phyloP scores from a whole-genome alignment of 2,329 filamentous ascomycete species.

The Cercospora sp. region DNA sequence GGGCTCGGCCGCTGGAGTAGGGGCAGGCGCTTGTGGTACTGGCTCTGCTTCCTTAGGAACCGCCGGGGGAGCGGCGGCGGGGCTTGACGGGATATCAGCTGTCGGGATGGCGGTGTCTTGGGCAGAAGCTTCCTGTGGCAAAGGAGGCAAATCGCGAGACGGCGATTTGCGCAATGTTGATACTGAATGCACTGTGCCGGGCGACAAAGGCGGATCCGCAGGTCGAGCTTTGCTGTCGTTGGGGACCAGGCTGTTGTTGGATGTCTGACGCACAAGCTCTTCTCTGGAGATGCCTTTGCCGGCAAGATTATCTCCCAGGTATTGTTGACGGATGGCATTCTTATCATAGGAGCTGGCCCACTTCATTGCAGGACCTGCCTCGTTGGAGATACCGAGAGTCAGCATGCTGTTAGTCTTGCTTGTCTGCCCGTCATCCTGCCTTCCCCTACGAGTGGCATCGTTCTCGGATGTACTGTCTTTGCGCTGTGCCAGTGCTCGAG shows the following conservation, averaged over 20 bases:
- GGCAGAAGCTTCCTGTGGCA: slow-evolving; percentile 7
- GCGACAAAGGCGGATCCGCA: slow-evolving; percentile 9
- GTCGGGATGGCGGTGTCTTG: not conserved
- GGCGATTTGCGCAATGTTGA: slow-evolving; percentile 13
- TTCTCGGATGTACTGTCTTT: slow-evolving; percentile 52
- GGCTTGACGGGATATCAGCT: not conserved
- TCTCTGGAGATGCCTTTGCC: slow-evolving; percentile 49
- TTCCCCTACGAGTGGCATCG: slow-evolving; percentile 54
- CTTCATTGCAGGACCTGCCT: slow-evolving; percentile 91
- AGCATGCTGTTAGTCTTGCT: slow-evolving; percentile 85
- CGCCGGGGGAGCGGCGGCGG: slow-evolving; percentile 14
- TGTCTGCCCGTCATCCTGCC: slow-evolving; percentile 54
- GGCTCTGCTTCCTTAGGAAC: slow-evolving; percentile 21
- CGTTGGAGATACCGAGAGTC: slow-evolving; percentile 82
- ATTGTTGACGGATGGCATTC: slow-evolving; percentile 79
- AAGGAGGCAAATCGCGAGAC: slow-evolving; percentile 16
- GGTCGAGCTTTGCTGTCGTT: slow-evolving; percentile 16
- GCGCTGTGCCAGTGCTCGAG: slow-evolving; percentile 72
- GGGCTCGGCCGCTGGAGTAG: slow-evolving; percentile 9
- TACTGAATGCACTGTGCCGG: not conserved
- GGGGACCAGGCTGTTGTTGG: slow-evolving; percentile 33
- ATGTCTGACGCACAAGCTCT: slow-evolving; percentile 30
- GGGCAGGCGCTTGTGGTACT: slow-evolving; percentile 4
- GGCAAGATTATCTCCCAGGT: slow-evolving; percentile 71
- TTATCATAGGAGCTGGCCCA: slow-evolving; percentile 97